A percentile compares a stretch with the other conserved stretches of the same genome.
These are phyloP conservation scores for Hibiscus mutabilis DNA, from an alignment of 345 rosid genomes.

Conservation along the genomic window DNA sequence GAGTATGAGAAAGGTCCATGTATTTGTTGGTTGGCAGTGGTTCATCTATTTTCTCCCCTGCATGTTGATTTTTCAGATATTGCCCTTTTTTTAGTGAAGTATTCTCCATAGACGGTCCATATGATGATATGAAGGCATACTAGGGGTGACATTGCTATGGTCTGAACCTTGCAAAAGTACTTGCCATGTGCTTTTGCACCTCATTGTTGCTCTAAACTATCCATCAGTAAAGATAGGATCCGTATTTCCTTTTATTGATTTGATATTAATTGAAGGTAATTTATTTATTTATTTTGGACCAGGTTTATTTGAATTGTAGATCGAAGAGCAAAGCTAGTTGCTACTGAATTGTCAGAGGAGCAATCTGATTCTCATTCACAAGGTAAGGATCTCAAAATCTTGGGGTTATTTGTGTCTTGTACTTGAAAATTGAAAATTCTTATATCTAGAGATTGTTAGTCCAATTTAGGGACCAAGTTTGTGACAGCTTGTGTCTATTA, in stretches of 20 bases:
- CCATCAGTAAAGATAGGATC: neutral
- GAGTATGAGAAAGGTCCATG: no score
- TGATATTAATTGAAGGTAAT: neutral
- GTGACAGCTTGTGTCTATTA: neutral
- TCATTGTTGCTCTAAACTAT: neutral
- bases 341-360: constrained; percentile 73
- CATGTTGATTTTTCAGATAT: no score
- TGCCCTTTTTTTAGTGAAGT: no score
- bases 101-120: no score
- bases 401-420: neutral
- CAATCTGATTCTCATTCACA: constrained; percentile 47
- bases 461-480: neutral
- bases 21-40: no score
- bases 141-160: no score
- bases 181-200: no score
- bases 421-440: neutral
- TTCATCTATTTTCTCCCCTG: no score
- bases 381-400: constrained; percentile 32
- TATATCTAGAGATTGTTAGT: neutral
- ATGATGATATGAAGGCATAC: no score
- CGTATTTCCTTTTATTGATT: neutral
- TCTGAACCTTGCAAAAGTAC: no score
- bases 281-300: constrained; percentile 9
- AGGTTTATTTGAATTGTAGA: constrained; percentile 95
- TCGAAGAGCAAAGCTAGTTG: constrained; percentile 91